A percentile compares a stretch with the other conserved stretches of the same genome.
Conservation (phyloP, 2,329 filamentous ascomycete genomes). For the Atkinsonella hypoxylon region DNA sequence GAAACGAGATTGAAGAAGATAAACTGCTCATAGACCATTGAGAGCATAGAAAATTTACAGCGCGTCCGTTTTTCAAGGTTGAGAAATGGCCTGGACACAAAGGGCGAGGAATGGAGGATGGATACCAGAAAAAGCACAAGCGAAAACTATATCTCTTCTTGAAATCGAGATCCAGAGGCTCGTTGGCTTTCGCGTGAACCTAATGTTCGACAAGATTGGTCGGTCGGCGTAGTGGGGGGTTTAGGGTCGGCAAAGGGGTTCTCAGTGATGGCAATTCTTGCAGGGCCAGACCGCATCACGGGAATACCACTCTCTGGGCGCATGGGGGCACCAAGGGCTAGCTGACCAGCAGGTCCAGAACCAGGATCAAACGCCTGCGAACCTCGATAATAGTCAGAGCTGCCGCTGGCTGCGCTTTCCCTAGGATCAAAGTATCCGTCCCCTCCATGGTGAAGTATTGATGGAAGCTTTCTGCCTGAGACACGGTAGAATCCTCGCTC, state of each 20-base stretch:
- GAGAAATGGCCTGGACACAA: too few relatives aligned
- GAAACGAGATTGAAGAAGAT: neutral
- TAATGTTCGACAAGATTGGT: conserved; percentile 22
- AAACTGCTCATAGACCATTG: neutral
- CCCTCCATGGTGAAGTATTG: conserved; percentile 48
- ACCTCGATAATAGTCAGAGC: conserved; percentile 41
- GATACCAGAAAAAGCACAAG: neutral
- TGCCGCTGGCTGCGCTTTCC: conserved; percentile 32
- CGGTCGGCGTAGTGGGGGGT: conserved; percentile 14
- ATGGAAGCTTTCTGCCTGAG: conserved; percentile 51
- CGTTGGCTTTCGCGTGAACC: conserved; percentile 22
- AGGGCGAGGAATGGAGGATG: too few relatives aligned
- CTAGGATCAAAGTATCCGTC: conserved; percentile 48
- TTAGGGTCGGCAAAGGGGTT: conserved; percentile 31
- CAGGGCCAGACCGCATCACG: conserved; percentile 54
- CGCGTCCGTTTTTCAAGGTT: too few relatives aligned
- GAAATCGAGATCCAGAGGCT: conserved; percentile 27
- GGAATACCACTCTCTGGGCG: conserved; percentile 47
- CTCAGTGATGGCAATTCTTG: conserved; percentile 47
- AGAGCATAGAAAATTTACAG: neutral
- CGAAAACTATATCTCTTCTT: conserved; percentile 25
- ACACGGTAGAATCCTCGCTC: conserved; percentile 54
- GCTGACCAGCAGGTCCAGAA: conserved; percentile 22
- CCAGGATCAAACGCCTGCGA: conserved; percentile 33
- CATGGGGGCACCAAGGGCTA: conserved; percentile 46